phyloP scores from a whole-genome alignment of 139 green algal genomes.

The Tetratostichococcus sp. region DNA sequence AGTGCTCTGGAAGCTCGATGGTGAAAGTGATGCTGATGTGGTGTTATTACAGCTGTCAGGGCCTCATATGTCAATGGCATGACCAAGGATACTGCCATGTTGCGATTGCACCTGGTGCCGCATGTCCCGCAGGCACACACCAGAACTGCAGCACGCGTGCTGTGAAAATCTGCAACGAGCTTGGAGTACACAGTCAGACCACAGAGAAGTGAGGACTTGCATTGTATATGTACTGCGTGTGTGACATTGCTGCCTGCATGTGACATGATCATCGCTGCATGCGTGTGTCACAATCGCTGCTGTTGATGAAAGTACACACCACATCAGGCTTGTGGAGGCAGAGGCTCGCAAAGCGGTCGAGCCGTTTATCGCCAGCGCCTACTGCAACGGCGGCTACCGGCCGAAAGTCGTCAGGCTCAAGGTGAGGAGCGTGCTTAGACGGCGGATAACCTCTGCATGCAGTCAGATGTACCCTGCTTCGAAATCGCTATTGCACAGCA shows the following conservation, averaged over 20 bases:
- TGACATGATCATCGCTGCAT: no score
- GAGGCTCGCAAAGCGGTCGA: background rate
- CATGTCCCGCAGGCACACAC: background rate
- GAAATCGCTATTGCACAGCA: background rate
- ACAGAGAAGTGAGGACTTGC: background rate
- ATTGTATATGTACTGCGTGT: no score
- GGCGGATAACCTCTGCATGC: no score
- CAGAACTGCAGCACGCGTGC: background rate
- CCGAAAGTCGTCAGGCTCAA: background rate
- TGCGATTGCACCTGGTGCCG: no score
- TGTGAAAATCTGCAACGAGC: background rate
- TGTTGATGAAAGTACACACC: no score
- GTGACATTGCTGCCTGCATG: no score
- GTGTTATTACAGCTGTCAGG: no score
- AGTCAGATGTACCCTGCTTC: no score
- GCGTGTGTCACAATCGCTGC: no score
- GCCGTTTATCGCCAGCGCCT: background rate
- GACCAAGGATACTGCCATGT: no score
- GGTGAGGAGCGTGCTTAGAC: background rate
- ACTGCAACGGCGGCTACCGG: background rate
- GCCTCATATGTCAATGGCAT: no score
- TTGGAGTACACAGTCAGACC: background rate
- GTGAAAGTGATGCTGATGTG: no score
- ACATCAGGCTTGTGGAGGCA: background rate
- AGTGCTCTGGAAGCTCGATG: background rate